Conservation (phyloP, 306 rosid species). For the Crataegus laevigata region DNA sequence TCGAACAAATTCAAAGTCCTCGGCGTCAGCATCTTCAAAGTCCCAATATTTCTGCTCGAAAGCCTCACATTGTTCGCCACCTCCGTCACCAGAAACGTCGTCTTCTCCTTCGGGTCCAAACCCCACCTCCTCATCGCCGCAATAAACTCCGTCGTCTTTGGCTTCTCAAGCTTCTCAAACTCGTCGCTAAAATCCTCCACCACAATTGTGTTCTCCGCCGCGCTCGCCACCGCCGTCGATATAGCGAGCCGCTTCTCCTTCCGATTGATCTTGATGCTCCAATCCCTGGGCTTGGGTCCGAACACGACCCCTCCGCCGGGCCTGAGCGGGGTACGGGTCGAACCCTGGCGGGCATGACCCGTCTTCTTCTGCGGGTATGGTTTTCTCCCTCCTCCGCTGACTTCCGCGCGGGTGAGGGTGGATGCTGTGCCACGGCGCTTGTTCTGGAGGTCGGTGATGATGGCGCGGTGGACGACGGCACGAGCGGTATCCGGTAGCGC, state of each 20-base stretch:
- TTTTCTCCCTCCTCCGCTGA: constrained; percentile 73
- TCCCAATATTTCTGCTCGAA: constrained; percentile 78
- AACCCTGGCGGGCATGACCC: constrained; percentile 78
- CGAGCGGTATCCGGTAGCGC: constrained; percentile 81
- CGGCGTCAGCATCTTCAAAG: constrained; percentile 77
- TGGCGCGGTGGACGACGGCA: constrained; percentile 87
- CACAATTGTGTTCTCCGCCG: constrained; percentile 58
- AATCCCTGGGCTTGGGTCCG: constrained; percentile 89
- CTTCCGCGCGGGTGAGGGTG: constrained; percentile 80
- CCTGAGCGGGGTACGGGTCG: constrained; percentile 66
- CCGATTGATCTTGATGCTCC: constrained; percentile 77
- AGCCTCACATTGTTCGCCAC: constrained; percentile 52
- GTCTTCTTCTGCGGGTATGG: constrained; percentile 86
- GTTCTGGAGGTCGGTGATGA: constrained; percentile 82
- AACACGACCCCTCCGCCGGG: constrained; percentile 89
- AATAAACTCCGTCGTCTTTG: constrained; percentile 78
- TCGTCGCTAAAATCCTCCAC: constrained; percentile 72
- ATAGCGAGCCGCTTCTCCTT: constrained; percentile 88
- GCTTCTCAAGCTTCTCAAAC: constrained; percentile 72
- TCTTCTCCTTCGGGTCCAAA: constrained; percentile 74
- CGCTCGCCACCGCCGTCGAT: constrained; percentile 78
- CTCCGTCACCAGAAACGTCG: constrained; percentile 61
- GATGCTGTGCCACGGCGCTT: constrained; percentile 97
- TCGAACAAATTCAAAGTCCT: constrained; percentile 84
- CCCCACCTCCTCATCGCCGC: constrained; percentile 91